Percentiles rank a stretch among this genome's conserved stretches.
Evolutionary conservation across 768 basidiomycete genomes (phyloP).

Genomic region (Lactarius tabidus): DNA sequence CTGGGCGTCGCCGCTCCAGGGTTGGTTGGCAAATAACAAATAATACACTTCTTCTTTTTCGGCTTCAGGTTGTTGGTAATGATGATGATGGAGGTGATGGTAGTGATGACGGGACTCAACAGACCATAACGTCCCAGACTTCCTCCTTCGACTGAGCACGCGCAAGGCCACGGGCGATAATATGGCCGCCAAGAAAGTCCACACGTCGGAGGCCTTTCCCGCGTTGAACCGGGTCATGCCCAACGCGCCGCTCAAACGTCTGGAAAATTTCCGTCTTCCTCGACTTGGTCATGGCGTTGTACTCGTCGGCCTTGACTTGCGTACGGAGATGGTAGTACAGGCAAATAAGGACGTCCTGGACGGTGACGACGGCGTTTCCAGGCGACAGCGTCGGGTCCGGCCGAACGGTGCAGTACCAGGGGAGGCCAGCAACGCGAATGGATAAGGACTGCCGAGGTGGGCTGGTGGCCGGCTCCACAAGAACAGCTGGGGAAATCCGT

Average conservation of each 20-base stretch:
- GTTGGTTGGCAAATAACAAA: slow-evolving; percentile 16
- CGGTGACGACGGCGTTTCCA: slow-evolving; percentile 10
- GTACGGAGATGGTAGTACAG: slow-evolving; percentile 17
- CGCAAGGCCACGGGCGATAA: slow-evolving; percentile 12
- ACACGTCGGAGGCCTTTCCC: slow-evolving; percentile 18
- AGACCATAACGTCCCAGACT: slow-evolving; percentile 13
- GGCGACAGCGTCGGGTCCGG: slow-evolving; percentile 3
- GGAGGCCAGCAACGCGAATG: slow-evolving; percentile 9
- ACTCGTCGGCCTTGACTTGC: slow-evolving; percentile 5
- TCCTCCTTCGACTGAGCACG: slow-evolving; percentile 21
- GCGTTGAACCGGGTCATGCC: slow-evolving; percentile 5
- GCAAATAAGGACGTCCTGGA: slow-evolving; percentile 6
- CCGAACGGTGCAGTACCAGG: slow-evolving; percentile 3
- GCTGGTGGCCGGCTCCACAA: slow-evolving; percentile 5
- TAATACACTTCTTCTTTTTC: slow-evolving; percentile 22
- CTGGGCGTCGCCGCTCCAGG: background rate
- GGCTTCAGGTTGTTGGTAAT: background rate
- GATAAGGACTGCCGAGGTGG: background rate
- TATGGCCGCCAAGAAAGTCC: slow-evolving; percentile 11
- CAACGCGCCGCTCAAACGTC: slow-evolving; percentile 14
- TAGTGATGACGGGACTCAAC: background rate
- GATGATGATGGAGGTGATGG: background rate
- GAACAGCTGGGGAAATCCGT: background rate
- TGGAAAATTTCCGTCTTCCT: slow-evolving; percentile 11
- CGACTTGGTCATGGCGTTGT: slow-evolving; percentile 6